A percentile compares a stretch with the other conserved stretches of the same genome.
These are phyloP conservation scores for Globisporangium radiosum DNA, from an alignment of 352 stramenopile species.

Conservation along the genomic window DNA sequence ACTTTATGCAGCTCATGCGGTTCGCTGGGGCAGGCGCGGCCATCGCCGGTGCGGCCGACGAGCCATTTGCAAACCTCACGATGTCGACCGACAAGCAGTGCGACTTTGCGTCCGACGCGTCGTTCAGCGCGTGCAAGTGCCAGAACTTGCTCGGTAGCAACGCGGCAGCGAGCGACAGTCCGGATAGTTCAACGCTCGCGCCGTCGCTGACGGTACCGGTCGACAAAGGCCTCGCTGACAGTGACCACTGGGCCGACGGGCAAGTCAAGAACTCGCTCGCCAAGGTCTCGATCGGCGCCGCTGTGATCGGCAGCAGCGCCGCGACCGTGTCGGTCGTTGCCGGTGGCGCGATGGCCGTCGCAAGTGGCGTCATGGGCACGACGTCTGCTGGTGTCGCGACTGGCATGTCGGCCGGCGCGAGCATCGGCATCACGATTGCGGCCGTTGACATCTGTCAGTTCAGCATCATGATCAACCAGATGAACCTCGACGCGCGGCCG, in stretches of 20 bases:
- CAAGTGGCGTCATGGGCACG: constrained; percentile 44
- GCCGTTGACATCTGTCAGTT: constrained; percentile 78
- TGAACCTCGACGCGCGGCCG: constrained; percentile 72
- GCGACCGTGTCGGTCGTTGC: constrained; percentile 55
- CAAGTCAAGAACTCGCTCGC: constrained; percentile 51
- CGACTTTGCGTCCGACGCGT: constrained; percentile 46
- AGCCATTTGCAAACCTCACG: constrained; percentile 47
- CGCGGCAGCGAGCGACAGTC: constrained; percentile 13
- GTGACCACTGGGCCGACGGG: constrained; percentile 59
- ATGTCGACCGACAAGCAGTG: constrained; percentile 49
- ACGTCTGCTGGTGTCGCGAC: constrained; percentile 50
- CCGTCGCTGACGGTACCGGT: constrained; percentile 27
- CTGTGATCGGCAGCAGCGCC: constrained; percentile 46
- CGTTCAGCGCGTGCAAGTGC: constrained; percentile 56
- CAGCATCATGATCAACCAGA: constrained; percentile 78
- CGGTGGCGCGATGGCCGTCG: constrained; percentile 57
- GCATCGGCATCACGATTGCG: constrained; percentile 60
- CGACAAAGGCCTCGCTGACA: constrained; percentile 59
- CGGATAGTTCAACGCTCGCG: constrained; percentile 8
- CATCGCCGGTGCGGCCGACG: constrained; percentile 22
- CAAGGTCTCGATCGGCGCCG: constrained; percentile 54
- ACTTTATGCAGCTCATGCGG: constrained; percentile 58
- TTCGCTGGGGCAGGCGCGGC: constrained; percentile 29
- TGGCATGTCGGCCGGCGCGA: constrained; percentile 49
- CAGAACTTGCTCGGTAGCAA: constrained; percentile 27